phyloP scores from a whole-genome alignment of 75 land plant species.

The Cupressus sempervirens region DNA sequence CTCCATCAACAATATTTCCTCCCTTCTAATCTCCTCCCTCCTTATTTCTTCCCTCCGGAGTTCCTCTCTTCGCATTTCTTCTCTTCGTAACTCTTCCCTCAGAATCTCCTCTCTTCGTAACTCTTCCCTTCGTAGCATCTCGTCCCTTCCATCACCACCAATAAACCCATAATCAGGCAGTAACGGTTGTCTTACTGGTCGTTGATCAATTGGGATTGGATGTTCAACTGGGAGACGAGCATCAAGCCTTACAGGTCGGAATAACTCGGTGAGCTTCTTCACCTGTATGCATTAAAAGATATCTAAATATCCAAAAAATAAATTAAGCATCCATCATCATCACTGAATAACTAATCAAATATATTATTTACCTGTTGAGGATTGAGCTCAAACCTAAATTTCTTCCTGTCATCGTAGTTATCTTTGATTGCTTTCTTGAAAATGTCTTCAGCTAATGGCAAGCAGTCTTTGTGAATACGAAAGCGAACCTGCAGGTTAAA shows the following conservation, averaged over 20 bases:
- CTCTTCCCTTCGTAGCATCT: neutral
- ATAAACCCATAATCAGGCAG: neutral
- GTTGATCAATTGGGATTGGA: neutral
- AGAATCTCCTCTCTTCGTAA: neutral
- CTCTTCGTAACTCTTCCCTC: neutral
- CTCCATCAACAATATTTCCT: neutral
- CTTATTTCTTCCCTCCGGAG: neutral
- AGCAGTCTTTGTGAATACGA: constrained; percentile 39
- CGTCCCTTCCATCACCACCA: neutral
- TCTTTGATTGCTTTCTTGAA: constrained; percentile 66
- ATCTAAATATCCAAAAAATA: too few relatives aligned
- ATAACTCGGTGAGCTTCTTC: constrained; percentile 26
- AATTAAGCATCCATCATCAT: neutral
- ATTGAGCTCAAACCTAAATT: constrained; percentile 54
- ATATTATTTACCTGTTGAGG: constrained; percentile 28
- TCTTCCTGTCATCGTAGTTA: constrained; percentile 38
- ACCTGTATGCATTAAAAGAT: constrained; percentile 19
- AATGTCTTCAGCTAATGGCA: constrained; percentile 50
- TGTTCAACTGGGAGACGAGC: neutral
- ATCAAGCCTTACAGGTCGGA: constrained; percentile 18
- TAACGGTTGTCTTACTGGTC: neutral
- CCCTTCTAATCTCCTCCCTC: neutral
- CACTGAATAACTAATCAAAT: neutral
- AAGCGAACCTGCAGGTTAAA: constrained; percentile 44
- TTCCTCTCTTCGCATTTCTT: neutral